A percentile compares a stretch with the other conserved stretches of the same genome.
Evolutionary conservation across 2,329 filamentous ascomycete genomes (phyloP).

Genomic region (Penicillium janthinellum): DNA sequence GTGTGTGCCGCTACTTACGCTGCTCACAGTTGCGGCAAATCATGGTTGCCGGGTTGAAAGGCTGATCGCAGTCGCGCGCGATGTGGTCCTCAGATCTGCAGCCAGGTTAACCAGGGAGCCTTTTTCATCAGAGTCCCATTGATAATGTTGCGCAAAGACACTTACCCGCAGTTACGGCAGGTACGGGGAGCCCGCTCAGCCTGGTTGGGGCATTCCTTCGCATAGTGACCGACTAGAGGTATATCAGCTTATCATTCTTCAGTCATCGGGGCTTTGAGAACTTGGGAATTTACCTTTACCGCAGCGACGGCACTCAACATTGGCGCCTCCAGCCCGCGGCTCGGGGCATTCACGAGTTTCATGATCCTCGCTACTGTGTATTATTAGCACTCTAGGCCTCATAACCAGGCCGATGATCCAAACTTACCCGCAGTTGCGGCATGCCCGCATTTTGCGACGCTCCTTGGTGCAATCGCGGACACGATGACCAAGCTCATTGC

Average conservation of each 20-base stretch:
- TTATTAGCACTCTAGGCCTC: conserved; percentile 21
- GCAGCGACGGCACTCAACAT: conserved; percentile 50
- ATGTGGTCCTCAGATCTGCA: conserved; percentile 46
- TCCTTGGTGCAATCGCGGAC: conserved; percentile 49
- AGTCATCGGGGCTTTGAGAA: not conserved
- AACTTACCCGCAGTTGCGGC: conserved; percentile 56
- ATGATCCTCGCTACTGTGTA: conserved; percentile 45
- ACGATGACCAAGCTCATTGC: conserved; percentile 50
- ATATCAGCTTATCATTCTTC: conserved; percentile 11
- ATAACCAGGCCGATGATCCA: not conserved
- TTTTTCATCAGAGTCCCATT: not conserved
- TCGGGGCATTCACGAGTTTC: conserved; percentile 52
- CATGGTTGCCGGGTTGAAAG: conserved; percentile 43
- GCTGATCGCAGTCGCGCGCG: conserved; percentile 46
- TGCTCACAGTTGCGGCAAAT: conserved; percentile 51
- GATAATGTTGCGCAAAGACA: not conserved
- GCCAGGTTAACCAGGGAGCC: conserved; percentile 17
- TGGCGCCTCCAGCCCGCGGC: conserved; percentile 43
- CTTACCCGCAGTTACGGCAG: conserved; percentile 51
- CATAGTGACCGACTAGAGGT: conserved; percentile 46
- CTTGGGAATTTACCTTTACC: conserved; percentile 36
- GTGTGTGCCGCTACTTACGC: conserved; percentile 27
- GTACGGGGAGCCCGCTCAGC: conserved; percentile 33
- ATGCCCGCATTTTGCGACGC: conserved; percentile 45
- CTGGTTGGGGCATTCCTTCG: conserved; percentile 48